Evolutionary conservation across 192 early-diverging fungal species (phyloP), one percentile per base, ranked within the genome.

Genomic region (Dissophora globulifera): DNA sequence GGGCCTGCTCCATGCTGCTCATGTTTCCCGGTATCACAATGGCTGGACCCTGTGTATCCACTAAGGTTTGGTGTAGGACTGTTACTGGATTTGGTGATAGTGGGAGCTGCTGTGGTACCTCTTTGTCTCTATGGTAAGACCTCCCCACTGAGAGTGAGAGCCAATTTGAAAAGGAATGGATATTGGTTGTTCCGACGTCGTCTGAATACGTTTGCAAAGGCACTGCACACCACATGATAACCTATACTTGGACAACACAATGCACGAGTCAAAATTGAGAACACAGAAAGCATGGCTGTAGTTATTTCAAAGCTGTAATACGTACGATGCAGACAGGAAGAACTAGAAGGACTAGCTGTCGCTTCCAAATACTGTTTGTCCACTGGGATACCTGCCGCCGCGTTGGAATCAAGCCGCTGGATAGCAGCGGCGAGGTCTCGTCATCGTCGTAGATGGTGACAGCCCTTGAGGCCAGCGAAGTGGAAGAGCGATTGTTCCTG

Each of bases 381-480:
- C 72, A 76, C 43, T 76, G 72, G 6, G 72, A 59, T 23, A 76
- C 63, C 26, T 76, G 72, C 11, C 72, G 38, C 38, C 72, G 55
- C 38, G 72, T 76, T 12, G 72, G 72, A 25, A 67, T 76, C 35
- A 76, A 33, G 1, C 72, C 72, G 42, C 63, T 67, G 10, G 62
- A n/a, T 1, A 76, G 32, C 30, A 76, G 26, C 0, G 72, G 72
- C 1, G 63, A 67, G 42, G 50, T 55, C 20, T 76, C 72, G 58
- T 76, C 72, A 32, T 76, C 72, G 35, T 76, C 72, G 38, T 76
- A 76, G 50, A 76, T 76, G 26, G 72, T 76, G 1, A 76, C 72
- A n/a, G 72, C 72, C 16, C 72, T 60, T 25, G 72, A 76, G 26
- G 72, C 72, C 1, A 76, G 58, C 25, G 72, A 76, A 20, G 72